These are phyloP conservation scores for Candida patagonica DNA, from an alignment of 805 yeast species.

Conservation along the genomic window DNA sequence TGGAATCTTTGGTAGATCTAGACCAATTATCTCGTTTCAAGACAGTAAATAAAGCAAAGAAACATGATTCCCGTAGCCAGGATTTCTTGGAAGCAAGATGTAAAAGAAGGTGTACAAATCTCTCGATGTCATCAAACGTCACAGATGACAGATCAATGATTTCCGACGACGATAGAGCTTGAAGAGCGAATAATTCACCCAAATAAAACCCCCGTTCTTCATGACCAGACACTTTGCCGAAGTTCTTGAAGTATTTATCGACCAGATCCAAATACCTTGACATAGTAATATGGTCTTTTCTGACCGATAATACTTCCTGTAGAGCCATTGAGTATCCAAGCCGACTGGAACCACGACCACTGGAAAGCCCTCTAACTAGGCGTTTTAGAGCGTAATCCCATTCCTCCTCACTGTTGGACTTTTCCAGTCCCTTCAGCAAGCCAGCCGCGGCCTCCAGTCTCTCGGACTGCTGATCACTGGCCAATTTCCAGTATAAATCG, in stretches of 20 bases:
- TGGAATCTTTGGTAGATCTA: not conserved
- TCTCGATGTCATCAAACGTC: conserved; percentile 25
- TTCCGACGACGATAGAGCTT: conserved; percentile 55
- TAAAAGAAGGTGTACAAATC: conserved; percentile 38
- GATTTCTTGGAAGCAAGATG: conserved; percentile 56
- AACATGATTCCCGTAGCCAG: conserved; percentile 80
- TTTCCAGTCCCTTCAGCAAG: conserved; percentile 50
- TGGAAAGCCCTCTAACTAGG: conserved; percentile 69
- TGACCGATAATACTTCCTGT: conserved; percentile 41
- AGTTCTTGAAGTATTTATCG: conserved; percentile 30
- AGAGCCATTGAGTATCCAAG: conserved; percentile 84
- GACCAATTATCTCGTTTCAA: conserved; percentile 16
- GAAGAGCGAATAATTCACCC: conserved; percentile 80
- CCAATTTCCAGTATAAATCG: conserved; percentile 68
- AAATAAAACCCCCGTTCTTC: conserved; percentile 73
- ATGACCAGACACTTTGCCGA: conserved; percentile 55
- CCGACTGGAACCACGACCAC: conserved; percentile 76
- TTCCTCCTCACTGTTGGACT: conserved; percentile 36
- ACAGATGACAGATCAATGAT: conserved; percentile 27
- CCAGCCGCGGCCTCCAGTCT: conserved; percentile 63
- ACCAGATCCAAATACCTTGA: conserved; percentile 31
- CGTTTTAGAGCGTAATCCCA: conserved; percentile 79
- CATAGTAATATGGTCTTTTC: conserved; percentile 30
- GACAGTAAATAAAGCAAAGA: conserved; percentile 58
- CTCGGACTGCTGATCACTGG: conserved; percentile 66